Evolutionary conservation across 2,329 filamentous ascomycete species (phyloP), one percentile per base, ranked within the genome.

Genomic region (Colletotrichum paranaense): DNA sequence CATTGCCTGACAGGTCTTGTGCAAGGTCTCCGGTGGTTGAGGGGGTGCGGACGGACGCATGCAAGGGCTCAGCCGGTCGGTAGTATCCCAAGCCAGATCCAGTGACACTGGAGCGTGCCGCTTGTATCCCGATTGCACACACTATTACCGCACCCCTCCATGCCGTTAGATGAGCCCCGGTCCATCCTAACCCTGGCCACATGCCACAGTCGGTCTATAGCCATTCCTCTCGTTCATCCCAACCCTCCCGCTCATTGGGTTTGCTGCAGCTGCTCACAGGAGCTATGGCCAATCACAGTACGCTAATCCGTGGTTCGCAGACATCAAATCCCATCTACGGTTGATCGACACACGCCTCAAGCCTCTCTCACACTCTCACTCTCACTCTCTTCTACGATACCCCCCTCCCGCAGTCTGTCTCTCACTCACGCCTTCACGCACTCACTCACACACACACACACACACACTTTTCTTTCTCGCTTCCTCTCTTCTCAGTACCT

Each of bases 261-360:
- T 72, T 28, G 49, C 30, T 64, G 59, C 72, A 70, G 67, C 71
- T 72, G 42, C 19, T 71, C 19, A 62, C 22, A 59, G 60, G 67
- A 74, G 71, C 74, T 68, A 74, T 75, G 72, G 59, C 74, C 74
- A 75, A 75, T 72, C 74, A 74, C 42, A 75, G 68, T 72, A 74
- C 42, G 63, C 74, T 75, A 75, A 75, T 57, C 28, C 67, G 60
- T 62, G 67, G 74, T 59, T 75, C 64, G 55, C 63, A 75, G 74
- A 63, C 67, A 32, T 70, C 42, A 46, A 65, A 19, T 35, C 38
- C 38, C 67, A 58, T 49, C 56, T 19, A 46, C 38, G 28, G 49
- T 52, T 65, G 14, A 56, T 46, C 30, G 16, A 16, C 12, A 42
- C 62, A 65, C 62, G 30, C 62, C 62, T 49, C 30, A n/a, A 26